Base-by-base conservation (phyloP, 1,284 basidiomycete genomes). In the Erythrobasidium hasegawianum region DNA sequence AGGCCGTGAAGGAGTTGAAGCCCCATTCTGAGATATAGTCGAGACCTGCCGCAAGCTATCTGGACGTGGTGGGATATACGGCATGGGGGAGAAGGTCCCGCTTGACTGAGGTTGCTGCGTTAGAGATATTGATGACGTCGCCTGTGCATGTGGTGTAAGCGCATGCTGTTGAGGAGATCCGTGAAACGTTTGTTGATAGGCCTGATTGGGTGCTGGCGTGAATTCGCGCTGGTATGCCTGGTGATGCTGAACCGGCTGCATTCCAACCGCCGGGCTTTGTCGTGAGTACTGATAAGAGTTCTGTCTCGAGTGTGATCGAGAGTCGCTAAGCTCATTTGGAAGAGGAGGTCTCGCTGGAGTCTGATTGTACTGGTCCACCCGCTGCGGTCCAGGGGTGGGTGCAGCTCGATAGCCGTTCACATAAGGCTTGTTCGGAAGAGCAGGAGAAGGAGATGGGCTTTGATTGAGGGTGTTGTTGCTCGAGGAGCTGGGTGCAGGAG, bases 11-110 rank as follows among this genome's bases (percentile, higher is more conserved):
- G 27, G 64, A 56, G 22, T 68, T 58, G 49, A 59, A 11, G 33
- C 33, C 24, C 52, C 52, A n/a, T n/a, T n/a, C 55, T 70, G 68
- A 60, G 68, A 66, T 54, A 64, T 38, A 57, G 33, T 52, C 7
- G 68, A 24, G 11, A 8, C 16, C 24, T 22, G n/a, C 2, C 57
- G 52, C 18, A 38, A 29, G 24, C 9, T 16, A n/a, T 50, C 39
- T 27, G 59, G 29, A 38, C 61, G 57, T 41, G 56, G 54, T 62
- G 55, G 39, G 26, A 55, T 29, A 49, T 29, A 50, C 1, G 38
- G 67, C 47, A 5, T 39, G 2, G 53, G 56, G 1, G 43, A 29
- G 7, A n/a, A 7, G 24, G n/a, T 47, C 8, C n/a, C 45, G 16
- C 22, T 18, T 24, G 22, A n/a, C 13, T 33, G 13, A 27, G 20